Evolutionary conservation across 805 yeast genomes (phyloP), one percentile per base, ranked within the genome.

Genomic region (Schizosaccharomyces lindneri): DNA sequence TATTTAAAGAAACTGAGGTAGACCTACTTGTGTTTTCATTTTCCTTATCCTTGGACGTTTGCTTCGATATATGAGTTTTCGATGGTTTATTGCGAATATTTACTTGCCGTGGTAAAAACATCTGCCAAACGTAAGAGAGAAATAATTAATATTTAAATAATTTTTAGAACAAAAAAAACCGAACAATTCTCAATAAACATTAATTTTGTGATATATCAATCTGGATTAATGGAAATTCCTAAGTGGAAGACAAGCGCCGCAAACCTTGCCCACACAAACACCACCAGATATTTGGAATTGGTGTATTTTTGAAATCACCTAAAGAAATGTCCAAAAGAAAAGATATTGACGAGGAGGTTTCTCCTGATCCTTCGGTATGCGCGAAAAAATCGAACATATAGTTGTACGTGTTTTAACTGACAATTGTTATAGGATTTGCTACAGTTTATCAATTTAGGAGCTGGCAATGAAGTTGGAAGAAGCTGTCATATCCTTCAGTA

Each of bases 391-490:
- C 27, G n/a, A 11, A 24, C 7, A 19, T 29, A 19, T 4, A 24
- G 5, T 13, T 27, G 27, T n/a, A 39, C 19, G n/a, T 17, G 31
- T 9, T 19, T 27, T 51, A 19, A 7, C 36, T 29, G 11, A 29
- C 31, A 21, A 21, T 17, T 51, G 57, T 15, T n/a, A 3, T 29
- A 64, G 43, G 76, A 78, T 61, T 67, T 70, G 19, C 74, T 85
- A 64, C 80, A 80, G 69, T 93, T 93, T 74, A 80, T 85, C 64
- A 89, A 95, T 29, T 78, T 93, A 5, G 99, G 99, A 6, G 99
- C 97, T n/a, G 95, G 97, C 65, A 87, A 85, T 66, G 99, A 93
- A 70, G 99, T 93, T 5, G 99, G 99, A 2, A 74, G 99, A 63
- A 87, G 96, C 43, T 90, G 97, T 69, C 98, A 93, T 69, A 82